Evolutionary conservation across 1,284 basidiomycete species (phyloP).

Genomic region (Lentinus polychrous): DNA sequence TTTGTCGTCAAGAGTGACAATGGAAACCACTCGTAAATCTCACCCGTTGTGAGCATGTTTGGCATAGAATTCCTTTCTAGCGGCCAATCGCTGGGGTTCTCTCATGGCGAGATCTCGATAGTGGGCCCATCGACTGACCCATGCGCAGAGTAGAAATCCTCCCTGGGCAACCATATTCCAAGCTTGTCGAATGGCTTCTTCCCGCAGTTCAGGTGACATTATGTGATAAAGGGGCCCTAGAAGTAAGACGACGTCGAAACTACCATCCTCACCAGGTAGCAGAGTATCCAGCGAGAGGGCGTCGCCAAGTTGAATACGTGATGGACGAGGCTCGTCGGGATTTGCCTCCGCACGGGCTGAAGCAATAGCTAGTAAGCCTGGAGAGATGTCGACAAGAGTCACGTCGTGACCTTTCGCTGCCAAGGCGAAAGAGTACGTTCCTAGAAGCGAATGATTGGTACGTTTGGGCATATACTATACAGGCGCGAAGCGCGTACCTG

Average conservation of each 20-base stretch:
- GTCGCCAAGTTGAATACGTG: constrained; percentile 12
- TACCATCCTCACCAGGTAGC: constrained; percentile 7
- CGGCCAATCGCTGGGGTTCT: constrained; percentile 9
- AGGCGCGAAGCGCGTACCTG: constrained; percentile 11
- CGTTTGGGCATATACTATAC: background rate
- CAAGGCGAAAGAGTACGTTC: constrained; percentile 15
- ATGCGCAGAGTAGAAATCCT: constrained; percentile 12
- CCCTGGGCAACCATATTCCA: constrained; percentile 13
- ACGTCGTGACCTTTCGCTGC: constrained; percentile 11
- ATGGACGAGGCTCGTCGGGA: constrained; percentile 3
- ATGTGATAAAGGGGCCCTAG: constrained; percentile 16
- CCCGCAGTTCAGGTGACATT: constrained; percentile 11
- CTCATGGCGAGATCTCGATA: constrained; percentile 13
- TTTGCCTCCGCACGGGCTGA: constrained; percentile 5
- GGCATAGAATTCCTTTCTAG: constrained; percentile 9
- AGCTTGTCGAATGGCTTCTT: constrained; percentile 11
- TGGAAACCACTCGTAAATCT: background rate
- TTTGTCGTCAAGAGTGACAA: background rate
- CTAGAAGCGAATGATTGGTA: background rate
- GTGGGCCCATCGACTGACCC: constrained; percentile 15
- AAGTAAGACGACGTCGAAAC: constrained; percentile 15
- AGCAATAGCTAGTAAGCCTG: constrained; percentile 11
- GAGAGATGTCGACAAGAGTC: constrained; percentile 14
- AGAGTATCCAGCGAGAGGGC: constrained; percentile 10
- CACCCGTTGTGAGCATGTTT: constrained; percentile 13